These are phyloP conservation scores for Ambispora gerdemannii DNA, from an alignment of 192 early-diverging fungal genomes.

Conservation along the genomic window DNA sequence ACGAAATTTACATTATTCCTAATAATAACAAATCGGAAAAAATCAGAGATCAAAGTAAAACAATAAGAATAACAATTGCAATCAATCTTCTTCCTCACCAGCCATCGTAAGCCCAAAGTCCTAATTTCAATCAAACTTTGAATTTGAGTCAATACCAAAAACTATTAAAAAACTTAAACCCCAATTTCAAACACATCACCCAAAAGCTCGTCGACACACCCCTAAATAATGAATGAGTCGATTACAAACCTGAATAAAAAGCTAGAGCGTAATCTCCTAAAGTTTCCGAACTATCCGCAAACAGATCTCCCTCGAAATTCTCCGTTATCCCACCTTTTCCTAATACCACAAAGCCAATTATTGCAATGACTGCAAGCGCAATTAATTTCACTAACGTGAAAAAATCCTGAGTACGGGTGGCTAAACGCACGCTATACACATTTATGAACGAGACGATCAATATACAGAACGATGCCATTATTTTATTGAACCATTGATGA, in stretches of 20 bases:
- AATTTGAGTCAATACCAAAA: background rate
- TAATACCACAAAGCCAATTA: slow-evolving; percentile 64
- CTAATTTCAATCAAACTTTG: slow-evolving; percentile 39
- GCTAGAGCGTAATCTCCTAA: slow-evolving; percentile 71
- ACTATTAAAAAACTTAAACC: slow-evolving; percentile 15
- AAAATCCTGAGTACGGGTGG: slow-evolving; percentile 67
- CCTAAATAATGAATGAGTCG: no score
- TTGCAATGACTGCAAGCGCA: slow-evolving; percentile 61
- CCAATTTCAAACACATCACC: background rate
- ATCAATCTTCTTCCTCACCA: slow-evolving; percentile 36
- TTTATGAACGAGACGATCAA: slow-evolving; percentile 62
- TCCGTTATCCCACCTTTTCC: slow-evolving; percentile 52
- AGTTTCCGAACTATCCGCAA: slow-evolving; percentile 52
- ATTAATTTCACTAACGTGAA: slow-evolving; percentile 72
- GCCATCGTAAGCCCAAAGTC: slow-evolving; percentile 62
- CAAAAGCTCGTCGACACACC: background rate
- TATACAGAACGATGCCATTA: slow-evolving; percentile 59
- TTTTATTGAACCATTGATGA: slow-evolving; percentile 45
- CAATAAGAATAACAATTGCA: background rate
- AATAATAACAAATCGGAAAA: slow-evolving; percentile 49
- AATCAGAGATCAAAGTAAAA: background rate
- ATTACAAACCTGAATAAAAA: slow-evolving; percentile 56
- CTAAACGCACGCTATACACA: slow-evolving; percentile 59
- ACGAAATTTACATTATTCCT: slow-evolving; percentile 80
- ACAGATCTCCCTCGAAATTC: slow-evolving; percentile 59